Percentiles rank a stretch among this genome's conserved stretches.
phyloP scores from a whole-genome alignment of 805 yeast genomes.

The Saccharomycopsis microspora region DNA sequence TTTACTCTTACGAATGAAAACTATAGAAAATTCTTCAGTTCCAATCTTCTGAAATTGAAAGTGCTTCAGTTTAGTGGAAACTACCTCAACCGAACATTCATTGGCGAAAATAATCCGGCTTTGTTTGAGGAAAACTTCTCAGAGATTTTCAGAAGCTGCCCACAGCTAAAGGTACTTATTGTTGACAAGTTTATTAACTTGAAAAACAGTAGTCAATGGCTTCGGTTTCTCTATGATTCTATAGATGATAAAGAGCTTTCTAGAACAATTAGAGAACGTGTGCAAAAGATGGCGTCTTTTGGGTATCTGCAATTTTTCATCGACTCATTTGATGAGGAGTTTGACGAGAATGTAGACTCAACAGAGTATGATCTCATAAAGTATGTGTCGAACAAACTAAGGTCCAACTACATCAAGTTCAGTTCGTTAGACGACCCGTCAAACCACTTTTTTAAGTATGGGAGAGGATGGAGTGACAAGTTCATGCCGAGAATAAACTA shows the following conservation, averaged over 20 bases:
- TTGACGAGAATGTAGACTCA: conserved; percentile 13
- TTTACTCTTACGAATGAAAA: conserved; percentile 8
- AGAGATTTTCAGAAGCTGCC: conserved; percentile 6
- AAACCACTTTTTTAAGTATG: conserved; percentile 5
- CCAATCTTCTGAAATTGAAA: conserved; percentile 2
- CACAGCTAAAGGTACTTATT: conserved; percentile 5
- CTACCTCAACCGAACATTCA: conserved; percentile 10
- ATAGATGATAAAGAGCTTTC: neutral
- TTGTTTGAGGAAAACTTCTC: conserved; percentile 7
- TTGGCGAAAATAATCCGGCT: neutral
- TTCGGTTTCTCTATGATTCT: conserved; percentile 5
- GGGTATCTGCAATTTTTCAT: conserved; percentile 12
- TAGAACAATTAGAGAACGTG: neutral
- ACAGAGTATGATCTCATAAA: conserved; percentile 10
- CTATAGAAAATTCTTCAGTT: conserved; percentile 2
- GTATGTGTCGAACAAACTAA: conserved; percentile 3
- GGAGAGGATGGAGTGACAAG: neutral
- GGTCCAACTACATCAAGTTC: conserved; percentile 9
- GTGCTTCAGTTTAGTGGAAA: conserved; percentile 12
- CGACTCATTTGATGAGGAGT: conserved; percentile 13
- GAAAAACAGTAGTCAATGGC: conserved; percentile 4
- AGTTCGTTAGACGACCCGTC: conserved; percentile 15
- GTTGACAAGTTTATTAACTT: conserved; percentile 14
- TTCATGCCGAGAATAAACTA: conserved; percentile 3
- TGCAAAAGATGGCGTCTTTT: conserved; percentile 3